These are phyloP conservation scores for Epithele typhae DNA, from an alignment of 768 basidiomycete genomes.

Conservation along the genomic window DNA sequence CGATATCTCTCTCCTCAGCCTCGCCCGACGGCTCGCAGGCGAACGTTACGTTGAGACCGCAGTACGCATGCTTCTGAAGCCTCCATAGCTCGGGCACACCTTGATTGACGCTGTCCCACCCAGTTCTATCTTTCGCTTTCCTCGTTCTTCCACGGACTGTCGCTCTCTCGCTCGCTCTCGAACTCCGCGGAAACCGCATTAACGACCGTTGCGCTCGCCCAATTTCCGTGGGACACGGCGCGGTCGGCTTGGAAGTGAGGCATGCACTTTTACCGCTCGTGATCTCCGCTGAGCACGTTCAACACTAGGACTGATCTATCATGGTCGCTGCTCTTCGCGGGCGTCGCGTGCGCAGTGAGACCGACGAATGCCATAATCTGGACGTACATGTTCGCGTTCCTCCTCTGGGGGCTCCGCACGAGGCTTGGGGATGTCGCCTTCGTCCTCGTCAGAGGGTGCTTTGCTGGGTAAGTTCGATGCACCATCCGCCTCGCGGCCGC, in stretches of 20 bases:
- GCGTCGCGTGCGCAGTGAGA: slow-evolving; percentile 75
- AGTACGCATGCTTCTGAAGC: slow-evolving; percentile 43
- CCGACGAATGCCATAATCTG: slow-evolving; percentile 89
- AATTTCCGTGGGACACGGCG: slow-evolving; percentile 65
- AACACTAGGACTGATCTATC: slow-evolving; percentile 27
- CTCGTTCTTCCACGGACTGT: slow-evolving; percentile 83
- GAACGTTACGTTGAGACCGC: slow-evolving; percentile 51
- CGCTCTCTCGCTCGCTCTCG: slow-evolving; percentile 83
- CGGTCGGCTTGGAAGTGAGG: slow-evolving; percentile 17
- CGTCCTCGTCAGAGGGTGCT: slow-evolving; percentile 36
- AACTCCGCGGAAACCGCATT: slow-evolving; percentile 92
- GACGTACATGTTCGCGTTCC: slow-evolving; percentile 58
- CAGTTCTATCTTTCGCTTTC: slow-evolving; percentile 79
- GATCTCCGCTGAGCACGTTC: too few relatives aligned
- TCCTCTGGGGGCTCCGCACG: slow-evolving; percentile 52
- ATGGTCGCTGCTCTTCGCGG: slow-evolving; percentile 53
- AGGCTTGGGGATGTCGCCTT: slow-evolving; percentile 26
- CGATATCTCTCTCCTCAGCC: slow-evolving; percentile 66
- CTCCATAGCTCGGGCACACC: not conserved
- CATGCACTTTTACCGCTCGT: too few relatives aligned
- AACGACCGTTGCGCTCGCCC: slow-evolving; percentile 68
- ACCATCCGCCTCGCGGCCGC: too few relatives aligned
- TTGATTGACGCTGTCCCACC: not conserved
- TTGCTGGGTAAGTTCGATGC: slow-evolving; percentile 44
- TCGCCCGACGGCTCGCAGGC: slow-evolving; percentile 58